These are phyloP conservation scores for Mimosa pudica DNA, from an alignment of 306 rosid species.

Conservation along the genomic window DNA sequence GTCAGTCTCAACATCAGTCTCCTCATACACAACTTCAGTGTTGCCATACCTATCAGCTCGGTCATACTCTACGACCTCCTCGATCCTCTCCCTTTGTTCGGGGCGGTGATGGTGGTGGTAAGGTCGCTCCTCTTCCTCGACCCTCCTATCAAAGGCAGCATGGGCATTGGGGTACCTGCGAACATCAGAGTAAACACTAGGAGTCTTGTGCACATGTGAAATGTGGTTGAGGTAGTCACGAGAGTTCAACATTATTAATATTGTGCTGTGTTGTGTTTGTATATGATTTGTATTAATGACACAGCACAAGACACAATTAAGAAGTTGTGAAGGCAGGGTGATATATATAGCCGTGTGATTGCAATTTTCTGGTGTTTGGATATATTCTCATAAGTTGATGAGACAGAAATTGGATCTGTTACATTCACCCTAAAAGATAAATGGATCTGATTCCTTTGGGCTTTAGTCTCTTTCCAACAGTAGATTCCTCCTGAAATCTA, in stretches of 20 bases:
- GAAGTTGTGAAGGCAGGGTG: background rate
- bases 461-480: slow-evolving; percentile 24
- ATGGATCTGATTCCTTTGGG: slow-evolving; percentile 28
- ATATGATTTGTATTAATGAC: background rate
- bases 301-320: background rate
- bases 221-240: slow-evolving; percentile 44
- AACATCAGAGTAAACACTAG: slow-evolving; percentile 38
- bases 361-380: background rate
- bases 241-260: slow-evolving; percentile 19
- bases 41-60: slow-evolving; percentile 25
- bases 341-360: background rate
- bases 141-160: slow-evolving; percentile 34
- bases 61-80: slow-evolving; percentile 46
- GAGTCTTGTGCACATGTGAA: slow-evolving; percentile 29
- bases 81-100: slow-evolving; percentile 37
- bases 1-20: slow-evolving; percentile 34
- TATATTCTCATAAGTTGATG: background rate
- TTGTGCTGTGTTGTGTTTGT: background rate
- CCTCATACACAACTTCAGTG: slow-evolving; percentile 25
- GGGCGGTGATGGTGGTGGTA: slow-evolving; percentile 23
- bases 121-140: slow-evolving; percentile 25
- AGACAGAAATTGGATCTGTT: slow-evolving; percentile 35
- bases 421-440: too few relatives aligned
- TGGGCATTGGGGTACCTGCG: slow-evolving; percentile 45
- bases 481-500: background rate